Base-by-base conservation (phyloP, 306 rosid species). In the Lagenaria siceraria region DNA sequence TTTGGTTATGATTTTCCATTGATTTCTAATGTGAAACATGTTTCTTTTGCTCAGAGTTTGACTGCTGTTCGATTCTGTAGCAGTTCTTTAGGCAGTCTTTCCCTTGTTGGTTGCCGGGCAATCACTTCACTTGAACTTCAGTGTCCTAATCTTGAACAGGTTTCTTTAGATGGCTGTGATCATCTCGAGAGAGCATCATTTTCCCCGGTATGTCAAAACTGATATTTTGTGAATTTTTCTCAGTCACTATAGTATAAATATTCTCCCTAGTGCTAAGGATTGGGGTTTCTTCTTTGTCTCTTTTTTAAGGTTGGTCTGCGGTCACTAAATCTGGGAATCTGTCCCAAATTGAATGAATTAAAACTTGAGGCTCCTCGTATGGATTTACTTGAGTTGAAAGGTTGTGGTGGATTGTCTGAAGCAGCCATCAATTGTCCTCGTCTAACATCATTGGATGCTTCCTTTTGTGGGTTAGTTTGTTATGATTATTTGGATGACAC, bases 151-250 rank as follows among this genome's bases (percentile, higher is more conserved):
- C 98, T 96, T 52, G 93, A 92, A 89, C 88, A 85, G 79, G 97
- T 96, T 81, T 87, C 89, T 81, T 86, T 96, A 84, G 99, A 96
- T 86, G 99, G 98, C 7, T 96, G 99, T 82, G 99, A 89, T 87
- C 97, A 88, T 86, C 88, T 96, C 51, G 96, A 90, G 86, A 89
- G 84, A 52, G 98, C 99, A 42, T 84, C 88, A 40, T 92, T 96
- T 89, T 88, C 82, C 82, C 99, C 96, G 60, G 99, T 96, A 89
- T 86, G 97, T 87, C 75, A 70, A 77, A 66, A 35, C 46, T 54
- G 68, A 21, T 65, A 13, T 51, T 25, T 21, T 49, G 7, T 78
- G 82, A 68, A 48, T 72, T 49, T 49, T 54, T 36, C 13, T 25
- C 25, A 73, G 31, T 21, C 48, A n/a, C 21, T 56, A 58, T 29